Conservation (phyloP, 441 rosid species). For the Gossypium schwendimanii region DNA sequence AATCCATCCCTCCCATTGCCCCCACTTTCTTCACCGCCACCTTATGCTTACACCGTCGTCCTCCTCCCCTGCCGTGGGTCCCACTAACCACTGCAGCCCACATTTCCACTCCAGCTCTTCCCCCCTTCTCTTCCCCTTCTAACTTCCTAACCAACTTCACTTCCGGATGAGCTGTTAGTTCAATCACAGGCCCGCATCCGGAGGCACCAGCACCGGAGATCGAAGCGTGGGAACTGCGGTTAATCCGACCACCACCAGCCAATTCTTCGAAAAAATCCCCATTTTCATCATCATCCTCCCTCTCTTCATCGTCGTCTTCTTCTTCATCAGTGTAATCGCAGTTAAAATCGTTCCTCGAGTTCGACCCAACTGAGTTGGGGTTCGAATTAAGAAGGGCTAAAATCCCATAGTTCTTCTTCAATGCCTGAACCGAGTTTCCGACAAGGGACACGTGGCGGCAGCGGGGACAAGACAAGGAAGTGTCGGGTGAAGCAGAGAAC, state of each 20-base stretch:
- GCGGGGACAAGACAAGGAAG: constrained; percentile 72
- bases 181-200: constrained; percentile 50
- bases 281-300: constrained; percentile 28
- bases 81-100: constrained; percentile 57
- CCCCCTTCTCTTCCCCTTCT: constrained; percentile 23
- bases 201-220: constrained; percentile 23
- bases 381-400: constrained; percentile 67
- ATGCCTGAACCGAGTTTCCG: constrained; percentile 84
- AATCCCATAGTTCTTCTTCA: constrained; percentile 78
- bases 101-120: constrained; percentile 58
- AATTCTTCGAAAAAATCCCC: constrained; percentile 7
- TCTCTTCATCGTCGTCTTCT: constrained; percentile 33
- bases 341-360: constrained; percentile 4
- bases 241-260: constrained; percentile 25
- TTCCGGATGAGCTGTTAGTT: constrained; percentile 45
- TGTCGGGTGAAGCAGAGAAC: constrained; percentile 83
- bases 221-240: constrained; percentile 42
- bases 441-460: constrained; percentile 85
- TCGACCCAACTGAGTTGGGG: constrained; percentile 27
- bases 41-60: constrained; percentile 56
- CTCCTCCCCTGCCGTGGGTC: constrained; percentile 20
- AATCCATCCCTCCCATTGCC: constrained; percentile 65
- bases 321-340: constrained; percentile 55
- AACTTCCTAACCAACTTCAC: constrained; percentile 39
- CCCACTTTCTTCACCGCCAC: constrained; percentile 69